Conservation (phyloP, 2,329 filamentous ascomycete genomes). For the Zasmidium angulare region DNA sequence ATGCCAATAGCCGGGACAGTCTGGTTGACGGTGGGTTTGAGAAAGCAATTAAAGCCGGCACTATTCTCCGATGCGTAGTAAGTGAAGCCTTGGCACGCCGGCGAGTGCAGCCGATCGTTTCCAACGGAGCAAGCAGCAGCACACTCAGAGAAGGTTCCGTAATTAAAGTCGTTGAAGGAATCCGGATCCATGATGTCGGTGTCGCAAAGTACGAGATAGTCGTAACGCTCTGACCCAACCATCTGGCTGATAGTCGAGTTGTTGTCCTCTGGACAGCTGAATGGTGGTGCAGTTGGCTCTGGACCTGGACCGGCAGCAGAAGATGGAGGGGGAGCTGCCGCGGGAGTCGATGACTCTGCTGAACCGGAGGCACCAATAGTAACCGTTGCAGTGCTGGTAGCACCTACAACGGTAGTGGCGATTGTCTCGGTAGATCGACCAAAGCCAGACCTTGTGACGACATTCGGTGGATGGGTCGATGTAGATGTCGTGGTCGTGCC, state of each 20-base stretch:
- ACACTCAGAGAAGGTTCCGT: conserved; percentile 33
- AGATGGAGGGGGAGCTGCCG: not conserved
- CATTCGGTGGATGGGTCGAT: conserved; percentile 24
- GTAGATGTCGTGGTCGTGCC: conserved; percentile 29
- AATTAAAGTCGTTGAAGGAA: conserved; percentile 27
- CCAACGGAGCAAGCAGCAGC: conserved; percentile 34
- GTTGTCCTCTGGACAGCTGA: conserved; percentile 35
- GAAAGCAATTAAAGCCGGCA: conserved; percentile 33
- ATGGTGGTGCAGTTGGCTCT: conserved; percentile 29
- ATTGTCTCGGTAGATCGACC: conserved; percentile 23
- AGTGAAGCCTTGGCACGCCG: conserved; percentile 34
- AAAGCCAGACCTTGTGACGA: conserved; percentile 23
- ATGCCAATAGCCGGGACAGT: conserved; percentile 27
- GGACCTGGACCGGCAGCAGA: conserved; percentile 10
- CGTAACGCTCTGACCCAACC: conserved; percentile 32
- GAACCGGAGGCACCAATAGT: not conserved
- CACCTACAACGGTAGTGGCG: conserved; percentile 18
- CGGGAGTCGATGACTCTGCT: not conserved
- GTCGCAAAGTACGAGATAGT: conserved; percentile 35
- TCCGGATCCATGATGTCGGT: conserved; percentile 32
- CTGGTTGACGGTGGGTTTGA: conserved; percentile 30
- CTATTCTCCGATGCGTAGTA: conserved; percentile 27
- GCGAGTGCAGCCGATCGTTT: conserved; percentile 28
- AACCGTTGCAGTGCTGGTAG: conserved; percentile 19
- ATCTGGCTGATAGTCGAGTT: conserved; percentile 34